Conservation (phyloP, 2,329 filamentous ascomycete genomes). For the Xylariales sp. region DNA sequence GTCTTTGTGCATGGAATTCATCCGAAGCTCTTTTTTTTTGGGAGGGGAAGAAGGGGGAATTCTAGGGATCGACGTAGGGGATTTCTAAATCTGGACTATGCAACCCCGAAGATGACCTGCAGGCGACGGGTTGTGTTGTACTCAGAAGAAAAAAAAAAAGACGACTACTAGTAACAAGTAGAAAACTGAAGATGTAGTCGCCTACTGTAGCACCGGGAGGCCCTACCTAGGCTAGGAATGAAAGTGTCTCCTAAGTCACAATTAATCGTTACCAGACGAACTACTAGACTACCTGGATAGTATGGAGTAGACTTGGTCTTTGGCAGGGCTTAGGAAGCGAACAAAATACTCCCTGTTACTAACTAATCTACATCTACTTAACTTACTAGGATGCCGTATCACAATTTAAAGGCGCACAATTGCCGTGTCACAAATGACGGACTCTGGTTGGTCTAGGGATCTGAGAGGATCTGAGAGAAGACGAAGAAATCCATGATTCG, state of each 20-base stretch:
- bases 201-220: not conserved
- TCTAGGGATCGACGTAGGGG: slow-evolving; percentile 31
- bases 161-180: too few relatives aligned
- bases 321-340: not conserved
- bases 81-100: slow-evolving; percentile 25
- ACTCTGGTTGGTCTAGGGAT: slow-evolving; percentile 3
- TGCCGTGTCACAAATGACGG: not conserved
- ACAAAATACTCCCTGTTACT: not conserved
- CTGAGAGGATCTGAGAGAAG: slow-evolving; percentile 28
- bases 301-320: not conserved
- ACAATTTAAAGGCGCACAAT: not conserved
- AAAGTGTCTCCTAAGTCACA: not conserved
- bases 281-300: too few relatives aligned
- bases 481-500: slow-evolving; percentile 36
- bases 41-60: not conserved
- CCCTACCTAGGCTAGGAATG: not conserved
- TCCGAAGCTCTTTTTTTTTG: not conserved
- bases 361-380: too few relatives aligned
- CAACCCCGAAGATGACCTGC: slow-evolving; percentile 13
- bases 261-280: not conserved
- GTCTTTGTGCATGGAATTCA: not conserved
- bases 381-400: not conserved
- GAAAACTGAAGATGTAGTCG: too few relatives aligned
- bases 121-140: not conserved
- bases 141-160: too few relatives aligned